These are phyloP conservation scores for Boletus fagicola DNA, from an alignment of 768 basidiomycete species.

Conservation along the genomic window DNA sequence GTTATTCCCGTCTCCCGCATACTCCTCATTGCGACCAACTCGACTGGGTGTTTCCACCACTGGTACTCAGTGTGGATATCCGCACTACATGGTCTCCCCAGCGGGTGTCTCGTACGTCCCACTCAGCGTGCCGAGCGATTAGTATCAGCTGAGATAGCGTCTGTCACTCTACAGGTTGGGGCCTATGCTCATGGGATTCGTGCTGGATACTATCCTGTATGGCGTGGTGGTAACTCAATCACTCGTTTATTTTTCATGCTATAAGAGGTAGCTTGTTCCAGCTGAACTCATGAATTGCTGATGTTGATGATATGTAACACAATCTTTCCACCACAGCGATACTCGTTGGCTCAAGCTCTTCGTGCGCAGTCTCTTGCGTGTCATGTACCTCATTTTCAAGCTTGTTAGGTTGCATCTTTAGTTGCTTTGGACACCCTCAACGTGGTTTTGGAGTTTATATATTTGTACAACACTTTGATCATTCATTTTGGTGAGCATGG, in stretches of 20 bases:
- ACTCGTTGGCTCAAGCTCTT: slow-evolving; percentile 25
- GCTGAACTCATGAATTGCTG: background rate
- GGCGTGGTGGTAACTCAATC: slow-evolving; percentile 37
- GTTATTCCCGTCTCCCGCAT: slow-evolving; percentile 8
- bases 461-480: slow-evolving; percentile 27
- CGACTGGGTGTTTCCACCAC: slow-evolving; percentile 4
- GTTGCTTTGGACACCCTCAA: slow-evolving; percentile 26
- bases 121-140: background rate
- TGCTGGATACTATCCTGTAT: slow-evolving; percentile 36
- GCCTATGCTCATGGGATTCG: slow-evolving; percentile 36
- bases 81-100: slow-evolving; percentile 15
- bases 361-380: slow-evolving; percentile 8
- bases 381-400: background rate
- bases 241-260: slow-evolving; percentile 31
- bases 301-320: background rate
- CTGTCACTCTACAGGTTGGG: slow-evolving; percentile 27
- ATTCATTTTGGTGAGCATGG: slow-evolving; percentile 23
- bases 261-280: slow-evolving; percentile 21
- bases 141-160: background rate
- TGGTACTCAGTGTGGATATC: slow-evolving; percentile 9
- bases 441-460: slow-evolving; percentile 25
- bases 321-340: slow-evolving; percentile 13
- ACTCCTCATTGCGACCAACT: slow-evolving; percentile 2
- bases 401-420: slow-evolving; percentile 19
- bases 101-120: slow-evolving; percentile 26